These are phyloP conservation scores for Umbelopsis vinacea DNA, from an alignment of 192 early-diverging fungal genomes.

Conservation along the genomic window DNA sequence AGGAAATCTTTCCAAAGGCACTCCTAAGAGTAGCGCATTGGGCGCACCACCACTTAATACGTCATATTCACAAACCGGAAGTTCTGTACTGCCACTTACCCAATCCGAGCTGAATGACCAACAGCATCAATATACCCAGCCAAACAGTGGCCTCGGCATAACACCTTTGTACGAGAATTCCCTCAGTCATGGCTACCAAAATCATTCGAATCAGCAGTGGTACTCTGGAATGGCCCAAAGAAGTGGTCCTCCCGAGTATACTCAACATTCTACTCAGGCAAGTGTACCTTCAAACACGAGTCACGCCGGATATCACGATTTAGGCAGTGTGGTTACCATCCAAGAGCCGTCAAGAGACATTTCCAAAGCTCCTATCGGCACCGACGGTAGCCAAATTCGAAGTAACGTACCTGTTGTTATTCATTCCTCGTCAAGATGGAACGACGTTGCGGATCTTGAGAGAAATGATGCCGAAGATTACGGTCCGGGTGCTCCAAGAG, in stretches of 20 bases:
- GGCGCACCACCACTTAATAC: not conserved
- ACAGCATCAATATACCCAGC: conserved; percentile 3
- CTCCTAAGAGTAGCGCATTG: not conserved
- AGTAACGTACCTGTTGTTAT: not conserved
- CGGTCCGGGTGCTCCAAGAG: not conserved
- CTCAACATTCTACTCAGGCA: too few species aligned
- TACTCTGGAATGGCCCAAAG: not conserved
- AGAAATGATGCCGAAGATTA: conserved; percentile 1
- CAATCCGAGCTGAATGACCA: not conserved
- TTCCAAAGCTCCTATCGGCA: not conserved
- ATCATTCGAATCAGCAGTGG: not conserved
- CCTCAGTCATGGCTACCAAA: not conserved
- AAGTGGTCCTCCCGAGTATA: too few species aligned
- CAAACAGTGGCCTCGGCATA: conserved; percentile 8
- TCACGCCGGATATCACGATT: not conserved
- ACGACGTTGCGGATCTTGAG: conserved; percentile 2
- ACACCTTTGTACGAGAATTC: not conserved
- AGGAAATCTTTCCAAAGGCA: not conserved
- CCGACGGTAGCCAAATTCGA: not conserved
- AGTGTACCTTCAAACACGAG: not conserved
- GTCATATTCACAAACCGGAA: not conserved
- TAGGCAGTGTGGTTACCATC: not conserved
- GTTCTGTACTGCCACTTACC: not conserved
- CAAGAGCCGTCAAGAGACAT: not conserved
- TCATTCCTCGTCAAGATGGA: not conserved